Evolutionary conservation across 768 basidiomycete species (phyloP).

Genomic region (Rhizopogon roseolus): DNA sequence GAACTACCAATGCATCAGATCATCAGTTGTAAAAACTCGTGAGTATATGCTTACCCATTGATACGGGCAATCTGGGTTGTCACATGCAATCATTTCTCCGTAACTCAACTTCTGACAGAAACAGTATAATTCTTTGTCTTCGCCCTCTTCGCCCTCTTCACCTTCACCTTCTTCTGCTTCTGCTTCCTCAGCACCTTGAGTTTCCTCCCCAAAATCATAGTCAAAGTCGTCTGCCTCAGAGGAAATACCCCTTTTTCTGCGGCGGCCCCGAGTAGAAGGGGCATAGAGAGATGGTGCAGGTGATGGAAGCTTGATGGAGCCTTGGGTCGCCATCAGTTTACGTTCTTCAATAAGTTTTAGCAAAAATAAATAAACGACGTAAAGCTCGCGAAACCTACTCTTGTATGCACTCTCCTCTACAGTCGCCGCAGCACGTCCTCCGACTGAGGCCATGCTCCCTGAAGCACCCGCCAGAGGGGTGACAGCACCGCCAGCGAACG

Average conservation of each 20-base stretch:
- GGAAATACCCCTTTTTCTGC: constrained; percentile 30
- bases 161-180: constrained; percentile 33
- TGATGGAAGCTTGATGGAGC: constrained; percentile 30
- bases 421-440: constrained; percentile 11
- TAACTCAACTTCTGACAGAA: constrained; percentile 59
- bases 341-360: constrained; percentile 18
- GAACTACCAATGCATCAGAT: constrained; percentile 37
- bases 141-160: constrained; percentile 45
- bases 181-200: constrained; percentile 23
- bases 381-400: constrained; percentile 13
- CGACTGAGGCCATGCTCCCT: constrained; percentile 1
- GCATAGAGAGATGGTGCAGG: constrained; percentile 26
- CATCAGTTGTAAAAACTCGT: constrained; percentile 3
- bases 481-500: constrained; percentile 23
- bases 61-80: constrained; percentile 49
- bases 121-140: constrained; percentile 59
- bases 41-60: constrained; percentile 47
- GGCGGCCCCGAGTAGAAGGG: constrained; percentile 26
- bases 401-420: constrained; percentile 24
- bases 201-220: constrained; percentile 29
- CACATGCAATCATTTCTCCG: constrained; percentile 67
- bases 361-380: background rate
- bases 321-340: constrained; percentile 22
- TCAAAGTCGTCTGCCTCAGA: constrained; percentile 31
- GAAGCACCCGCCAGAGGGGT: constrained; percentile 12